Evolutionary conservation across 2,329 filamentous ascomycete genomes (phyloP).

Genomic region (Cercospora janseana): DNA sequence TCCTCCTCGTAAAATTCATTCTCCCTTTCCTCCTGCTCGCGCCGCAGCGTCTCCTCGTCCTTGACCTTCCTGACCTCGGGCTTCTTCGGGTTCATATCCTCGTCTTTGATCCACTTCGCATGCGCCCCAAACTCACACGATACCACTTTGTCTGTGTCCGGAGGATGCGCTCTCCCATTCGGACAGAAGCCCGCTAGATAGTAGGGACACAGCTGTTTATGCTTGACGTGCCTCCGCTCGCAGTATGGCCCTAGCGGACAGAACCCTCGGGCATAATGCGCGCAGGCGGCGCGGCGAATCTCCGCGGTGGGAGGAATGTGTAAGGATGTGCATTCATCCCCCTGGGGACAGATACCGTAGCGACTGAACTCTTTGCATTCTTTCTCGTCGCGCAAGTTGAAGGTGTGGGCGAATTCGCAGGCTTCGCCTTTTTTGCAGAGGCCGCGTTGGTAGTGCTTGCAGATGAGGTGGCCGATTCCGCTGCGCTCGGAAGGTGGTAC

Average conservation of each 20-base stretch:
- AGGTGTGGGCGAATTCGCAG: constrained; percentile 98
- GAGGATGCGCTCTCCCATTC: constrained; percentile 55
- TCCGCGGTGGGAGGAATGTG: constrained; percentile 64
- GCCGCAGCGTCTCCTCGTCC: constrained; percentile 67
- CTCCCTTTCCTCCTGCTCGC: constrained; percentile 58
- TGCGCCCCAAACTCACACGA: constrained; percentile 79
- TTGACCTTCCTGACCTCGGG: constrained; percentile 65
- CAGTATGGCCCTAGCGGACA: constrained; percentile 86
- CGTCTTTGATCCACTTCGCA: constrained; percentile 69
- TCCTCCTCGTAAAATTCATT: constrained; percentile 55
- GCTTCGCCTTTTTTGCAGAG: constrained; percentile 96
- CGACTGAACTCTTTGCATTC: constrained; percentile 96
- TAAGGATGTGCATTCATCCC: constrained; percentile 72
- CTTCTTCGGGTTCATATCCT: constrained; percentile 57
- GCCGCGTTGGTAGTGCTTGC: constrained; percentile 97
- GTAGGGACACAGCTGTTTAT: constrained; percentile 70
- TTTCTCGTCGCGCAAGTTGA: constrained; percentile 96
- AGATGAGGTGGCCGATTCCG: constrained; percentile 64
- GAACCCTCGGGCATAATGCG: constrained; percentile 85
- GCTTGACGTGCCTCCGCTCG: constrained; percentile 82
- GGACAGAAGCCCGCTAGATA: constrained; percentile 96
- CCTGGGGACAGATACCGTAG: constrained; percentile 93
- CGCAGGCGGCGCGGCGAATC: constrained; percentile 66
- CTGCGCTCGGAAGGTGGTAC: constrained; percentile 46
- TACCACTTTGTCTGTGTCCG: constrained; percentile 39